Evolutionary conservation across 257 asterid genomes (phyloP).

Genomic region (Fraxinus pennsylvanica): DNA sequence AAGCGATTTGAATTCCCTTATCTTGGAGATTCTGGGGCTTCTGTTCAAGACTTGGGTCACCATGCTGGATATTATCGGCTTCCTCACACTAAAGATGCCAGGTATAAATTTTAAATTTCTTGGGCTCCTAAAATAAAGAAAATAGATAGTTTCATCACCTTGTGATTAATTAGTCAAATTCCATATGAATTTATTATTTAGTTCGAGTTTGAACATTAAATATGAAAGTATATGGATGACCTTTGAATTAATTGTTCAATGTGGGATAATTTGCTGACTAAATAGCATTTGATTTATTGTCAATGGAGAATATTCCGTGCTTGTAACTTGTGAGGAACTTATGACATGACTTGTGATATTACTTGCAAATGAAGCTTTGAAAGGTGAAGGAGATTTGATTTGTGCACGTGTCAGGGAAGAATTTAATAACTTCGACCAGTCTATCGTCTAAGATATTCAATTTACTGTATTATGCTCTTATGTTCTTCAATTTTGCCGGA

Average conservation of each 20-base stretch:
- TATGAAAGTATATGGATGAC: neutral
- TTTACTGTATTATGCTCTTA: neutral
- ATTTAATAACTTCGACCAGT: too few species aligned
- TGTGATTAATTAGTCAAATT: neutral
- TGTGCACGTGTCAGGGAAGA: too few species aligned
- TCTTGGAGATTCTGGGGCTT: slow-evolving; percentile 19
- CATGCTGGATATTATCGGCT: slow-evolving; percentile 38
- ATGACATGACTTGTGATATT: too few species aligned
- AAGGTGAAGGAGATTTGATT: too few species aligned
- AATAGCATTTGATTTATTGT: too few species aligned
- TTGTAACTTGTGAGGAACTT: too few species aligned
- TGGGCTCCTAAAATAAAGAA: neutral
- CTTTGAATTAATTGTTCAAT: neutral
- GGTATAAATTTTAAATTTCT: slow-evolving; percentile 8
- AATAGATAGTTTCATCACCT: neutral
- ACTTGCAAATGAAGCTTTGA: too few species aligned
- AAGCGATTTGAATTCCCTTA: slow-evolving; percentile 27
- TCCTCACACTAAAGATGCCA: slow-evolving; percentile 30
- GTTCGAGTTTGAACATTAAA: neutral
- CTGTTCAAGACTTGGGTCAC: slow-evolving; percentile 36
- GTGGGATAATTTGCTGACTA: neutral
- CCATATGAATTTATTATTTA: neutral
- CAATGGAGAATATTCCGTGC: too few species aligned
- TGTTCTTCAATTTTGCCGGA: neutral
- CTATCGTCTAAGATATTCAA: too few species aligned